These are phyloP conservation scores for Poterioochromonas sp. DNA, from an alignment of 352 stramenopile genomes.

Conservation along the genomic window DNA sequence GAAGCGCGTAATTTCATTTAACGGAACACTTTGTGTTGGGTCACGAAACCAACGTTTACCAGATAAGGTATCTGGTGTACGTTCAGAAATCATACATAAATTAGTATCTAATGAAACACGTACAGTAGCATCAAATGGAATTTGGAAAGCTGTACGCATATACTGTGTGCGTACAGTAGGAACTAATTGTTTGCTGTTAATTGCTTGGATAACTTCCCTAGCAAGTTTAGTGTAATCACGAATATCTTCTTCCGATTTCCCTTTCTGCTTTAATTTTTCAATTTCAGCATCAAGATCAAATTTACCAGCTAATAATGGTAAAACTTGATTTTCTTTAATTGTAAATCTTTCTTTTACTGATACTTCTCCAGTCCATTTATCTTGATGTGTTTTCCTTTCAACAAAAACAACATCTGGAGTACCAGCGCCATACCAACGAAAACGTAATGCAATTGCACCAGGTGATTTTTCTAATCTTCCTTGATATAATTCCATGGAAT, in stretches of 20 bases:
- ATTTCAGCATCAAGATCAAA: conserved; percentile 55
- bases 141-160: conserved; percentile 74
- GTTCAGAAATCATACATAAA: conserved; percentile 69
- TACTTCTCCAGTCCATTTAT: conserved; percentile 68
- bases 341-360: conserved; percentile 72
- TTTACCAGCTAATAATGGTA: conserved; percentile 52
- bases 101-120: conserved; percentile 71
- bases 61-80: conserved; percentile 41
- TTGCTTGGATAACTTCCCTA: conserved; percentile 61
- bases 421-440: conserved; percentile 65
- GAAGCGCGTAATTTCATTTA: conserved; percentile 68
- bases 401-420: conserved; percentile 66
- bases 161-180: conserved; percentile 69
- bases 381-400: conserved; percentile 72
- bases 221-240: conserved; percentile 59
- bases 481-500: conserved; percentile 61
- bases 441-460: conserved; percentile 62
- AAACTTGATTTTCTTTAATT: conserved; percentile 52
- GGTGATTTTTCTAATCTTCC: conserved; percentile 67
- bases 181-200: conserved; percentile 65
- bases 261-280: conserved; percentile 45
- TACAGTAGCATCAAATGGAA: conserved; percentile 72
- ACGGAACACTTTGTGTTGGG: conserved; percentile 51
- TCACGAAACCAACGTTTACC: conserved; percentile 57
- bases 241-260: conserved; percentile 47